A percentile compares a stretch with the other conserved stretches of the same genome.
Conservation (phyloP, 2,329 filamentous ascomycete genomes). For the Didymella exigua region DNA sequence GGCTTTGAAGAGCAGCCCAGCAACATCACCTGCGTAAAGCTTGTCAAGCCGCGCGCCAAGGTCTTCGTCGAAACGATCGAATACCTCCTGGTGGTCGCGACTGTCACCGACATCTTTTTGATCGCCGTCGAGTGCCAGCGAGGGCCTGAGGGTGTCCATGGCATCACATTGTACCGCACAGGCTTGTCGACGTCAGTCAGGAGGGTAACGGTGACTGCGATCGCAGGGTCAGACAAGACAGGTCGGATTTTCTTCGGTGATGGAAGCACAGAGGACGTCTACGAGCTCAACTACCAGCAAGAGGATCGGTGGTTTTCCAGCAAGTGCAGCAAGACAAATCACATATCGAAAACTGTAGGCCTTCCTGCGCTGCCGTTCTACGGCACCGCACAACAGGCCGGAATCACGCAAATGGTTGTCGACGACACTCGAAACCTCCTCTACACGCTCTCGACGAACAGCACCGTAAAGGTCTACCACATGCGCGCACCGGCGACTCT, state of each 20-base stretch:
- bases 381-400: slow-evolving; percentile 55
- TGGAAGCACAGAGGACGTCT: slow-evolving; percentile 79
- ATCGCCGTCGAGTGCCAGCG: slow-evolving; percentile 77
- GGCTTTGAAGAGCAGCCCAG: slow-evolving; percentile 89
- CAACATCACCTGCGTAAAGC: slow-evolving; percentile 87
- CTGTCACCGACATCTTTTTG: slow-evolving; percentile 80
- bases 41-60: slow-evolving; percentile 81
- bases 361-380: slow-evolving; percentile 55
- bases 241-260: slow-evolving; percentile 95
- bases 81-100: slow-evolving; percentile 87
- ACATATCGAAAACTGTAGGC: slow-evolving; percentile 74
- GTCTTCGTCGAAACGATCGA: slow-evolving; percentile 88
- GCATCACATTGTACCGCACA: slow-evolving; percentile 83
- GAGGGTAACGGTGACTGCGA: slow-evolving; percentile 76
- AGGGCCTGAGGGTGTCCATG: slow-evolving; percentile 69
- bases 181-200: slow-evolving; percentile 80
- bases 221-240: slow-evolving; percentile 75
- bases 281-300: slow-evolving; percentile 94
- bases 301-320: slow-evolving; percentile 97
- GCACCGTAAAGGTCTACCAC: slow-evolving; percentile 89
- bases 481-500: slow-evolving; percentile 68
- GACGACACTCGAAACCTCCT: slow-evolving; percentile 88
- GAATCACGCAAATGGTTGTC: slow-evolving; percentile 78
- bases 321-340: slow-evolving; percentile 85
- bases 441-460: slow-evolving; percentile 87